Percentiles rank a stretch among this genome's conserved stretches.
Conservation (phyloP, 2,329 filamentous ascomycete species). For the Alternaria solani region DNA sequence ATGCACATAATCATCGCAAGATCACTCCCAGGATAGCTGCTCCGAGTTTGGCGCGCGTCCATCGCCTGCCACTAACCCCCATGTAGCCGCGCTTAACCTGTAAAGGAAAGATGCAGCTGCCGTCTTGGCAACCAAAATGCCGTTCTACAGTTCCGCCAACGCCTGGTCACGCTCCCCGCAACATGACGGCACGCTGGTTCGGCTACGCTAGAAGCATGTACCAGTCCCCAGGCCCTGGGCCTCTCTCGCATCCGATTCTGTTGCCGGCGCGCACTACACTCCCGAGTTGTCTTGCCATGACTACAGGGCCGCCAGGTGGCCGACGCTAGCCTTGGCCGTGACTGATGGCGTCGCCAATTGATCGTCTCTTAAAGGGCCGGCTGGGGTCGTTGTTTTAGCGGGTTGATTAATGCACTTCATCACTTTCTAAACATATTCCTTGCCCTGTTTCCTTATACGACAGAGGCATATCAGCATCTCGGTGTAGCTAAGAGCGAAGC, state of each 20-base stretch:
- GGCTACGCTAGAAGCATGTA: constrained; percentile 21
- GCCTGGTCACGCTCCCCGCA: constrained; percentile 28
- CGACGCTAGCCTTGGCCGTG: constrained; percentile 24
- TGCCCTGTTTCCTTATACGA: neutral
- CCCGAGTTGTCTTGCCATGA: constrained; percentile 37
- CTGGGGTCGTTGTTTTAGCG: constrained; percentile 6
- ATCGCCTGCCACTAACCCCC: neutral
- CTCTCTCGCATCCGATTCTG: constrained; percentile 32
- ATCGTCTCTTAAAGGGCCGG: constrained; percentile 19
- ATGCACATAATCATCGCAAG: constrained; percentile 1
- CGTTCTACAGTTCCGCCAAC: constrained; percentile 34
- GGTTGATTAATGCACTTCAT: neutral
- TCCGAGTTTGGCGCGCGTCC: constrained; percentile 10
- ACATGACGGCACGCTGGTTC: constrained; percentile 34
- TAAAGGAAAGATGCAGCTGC: constrained; percentile 1
- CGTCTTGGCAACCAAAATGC: constrained; percentile 32
- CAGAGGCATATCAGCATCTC: neutral
- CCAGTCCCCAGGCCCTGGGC: constrained; percentile 14
- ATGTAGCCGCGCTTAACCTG: neutral
- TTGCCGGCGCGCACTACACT: constrained; percentile 31
- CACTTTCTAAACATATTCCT: neutral
- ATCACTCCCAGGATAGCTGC: neutral
- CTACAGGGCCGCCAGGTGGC: constrained; percentile 11
- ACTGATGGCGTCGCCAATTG: constrained; percentile 16
- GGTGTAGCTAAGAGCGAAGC: constrained; percentile 3